Evolutionary conservation across 495 filamentous ascomycete genomes (phyloP), one percentile per base, ranked within the genome.

Genomic region (Penicillium mononematosum): DNA sequence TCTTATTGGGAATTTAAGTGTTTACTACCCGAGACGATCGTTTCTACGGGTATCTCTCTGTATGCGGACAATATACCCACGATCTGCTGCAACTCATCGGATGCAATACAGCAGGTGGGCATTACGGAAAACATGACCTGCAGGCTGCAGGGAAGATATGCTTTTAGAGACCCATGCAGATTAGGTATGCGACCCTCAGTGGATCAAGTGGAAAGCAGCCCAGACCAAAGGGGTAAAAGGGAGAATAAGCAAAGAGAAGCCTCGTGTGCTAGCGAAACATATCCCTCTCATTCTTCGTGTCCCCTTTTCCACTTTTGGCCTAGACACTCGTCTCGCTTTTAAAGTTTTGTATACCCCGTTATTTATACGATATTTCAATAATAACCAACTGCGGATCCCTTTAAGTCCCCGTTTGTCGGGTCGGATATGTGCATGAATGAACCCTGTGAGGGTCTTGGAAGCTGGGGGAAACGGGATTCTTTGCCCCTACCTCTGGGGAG

Each of bases 131-230:
- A 38, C 38, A 61, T 61, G 50, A 45, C 54, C 60, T 56, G 60
- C 58, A 62, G 53, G 10, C 58, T 66, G 66, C 61, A 69, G 60
- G 61, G 56, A 64, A 66, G 45, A 47, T 60, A 61, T 65, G 56
- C 52, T 34, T 27, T 53, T 25, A 29, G 4, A 47, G 58, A 53
- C 57, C 62, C 53, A 58, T 66, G 58, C 60, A 63, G 59, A 34
- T 27, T 51, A 55, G 50, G 60, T 56, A 59, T 56, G 62, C 32
- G 44, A 45, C 9, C 42, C 53, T 57, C 53, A 55, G 59, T 58
- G 58, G 57, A 46, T 39, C 25, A 6, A 41, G 56, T 59, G 51
- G 56, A 25, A 50, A 31, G 25, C 24, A 1, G 34, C 31, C 43
- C 11, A 39, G 27, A 41, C 58, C 8, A 61, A 66, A 63, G 39